Conservation (phyloP, 257 asterid genomes). For the Solanum dulcamara region DNA sequence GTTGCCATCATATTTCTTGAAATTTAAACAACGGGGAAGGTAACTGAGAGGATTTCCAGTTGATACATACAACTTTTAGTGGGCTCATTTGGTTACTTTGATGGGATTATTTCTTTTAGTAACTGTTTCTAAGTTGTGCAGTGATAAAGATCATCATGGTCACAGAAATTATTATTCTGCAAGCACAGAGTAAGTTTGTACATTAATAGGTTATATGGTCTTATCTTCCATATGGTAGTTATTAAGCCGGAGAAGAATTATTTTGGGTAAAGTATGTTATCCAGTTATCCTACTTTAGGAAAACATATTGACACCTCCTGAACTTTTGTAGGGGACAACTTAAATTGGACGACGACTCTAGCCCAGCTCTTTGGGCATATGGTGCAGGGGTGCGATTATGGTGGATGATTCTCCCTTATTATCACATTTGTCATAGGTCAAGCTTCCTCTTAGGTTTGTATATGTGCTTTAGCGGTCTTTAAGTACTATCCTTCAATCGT, state of each 20-base stretch:
- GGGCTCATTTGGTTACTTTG: background rate
- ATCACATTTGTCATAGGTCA: background rate
- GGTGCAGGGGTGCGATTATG: background rate
- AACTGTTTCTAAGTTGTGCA: background rate
- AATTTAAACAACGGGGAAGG: too few relatives aligned
- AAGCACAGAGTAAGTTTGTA: background rate
- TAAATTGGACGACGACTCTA: background rate
- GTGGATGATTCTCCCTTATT: background rate
- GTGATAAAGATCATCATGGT: background rate
- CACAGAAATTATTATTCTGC: background rate
- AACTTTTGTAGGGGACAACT: background rate
- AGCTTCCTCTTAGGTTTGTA: background rate
- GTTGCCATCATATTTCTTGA: background rate
- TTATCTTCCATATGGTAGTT: background rate
- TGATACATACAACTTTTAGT: background rate
- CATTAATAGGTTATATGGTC: background rate
- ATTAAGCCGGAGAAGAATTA: background rate
- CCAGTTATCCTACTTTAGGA: background rate
- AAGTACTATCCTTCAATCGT: background rate
- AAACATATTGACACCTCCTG: background rate
- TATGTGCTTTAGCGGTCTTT: background rate
- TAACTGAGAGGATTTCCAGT: background rate
- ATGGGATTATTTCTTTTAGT: background rate
- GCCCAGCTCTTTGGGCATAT: background rate
- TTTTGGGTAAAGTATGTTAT: background rate